These are phyloP conservation scores for Dichotomopilus funicola DNA, from an alignment of 2,329 filamentous ascomycete species.

Conservation along the genomic window DNA sequence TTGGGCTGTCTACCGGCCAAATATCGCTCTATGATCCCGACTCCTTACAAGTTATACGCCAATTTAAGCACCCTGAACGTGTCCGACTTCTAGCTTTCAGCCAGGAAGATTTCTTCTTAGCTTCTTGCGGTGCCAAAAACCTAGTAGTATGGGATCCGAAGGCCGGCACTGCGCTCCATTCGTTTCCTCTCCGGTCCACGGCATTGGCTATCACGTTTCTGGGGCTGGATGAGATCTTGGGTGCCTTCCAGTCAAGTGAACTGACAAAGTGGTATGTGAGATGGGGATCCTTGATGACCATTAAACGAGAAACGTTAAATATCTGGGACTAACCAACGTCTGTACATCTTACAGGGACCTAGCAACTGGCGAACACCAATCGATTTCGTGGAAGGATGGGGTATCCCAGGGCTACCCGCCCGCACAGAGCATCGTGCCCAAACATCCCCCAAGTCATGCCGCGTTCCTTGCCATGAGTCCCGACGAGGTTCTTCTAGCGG, in stretches of 20 bases:
- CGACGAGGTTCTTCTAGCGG: constrained; percentile 20
- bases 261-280: constrained; percentile 19
- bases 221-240: constrained; percentile 15
- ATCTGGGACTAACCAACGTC: neutral
- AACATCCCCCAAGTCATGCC: constrained; percentile 14
- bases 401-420: too few relatives aligned
- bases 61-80: constrained; percentile 24
- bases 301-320: neutral
- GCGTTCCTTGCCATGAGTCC: constrained; percentile 9
- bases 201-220: constrained; percentile 17
- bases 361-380: constrained; percentile 7
- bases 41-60: constrained; percentile 20
- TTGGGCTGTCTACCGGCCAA: constrained; percentile 27
- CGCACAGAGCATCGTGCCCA: neutral
- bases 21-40: constrained; percentile 26
- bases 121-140: constrained; percentile 20
- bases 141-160: constrained; percentile 21
- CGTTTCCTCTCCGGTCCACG: constrained; percentile 15
- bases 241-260: constrained; percentile 14
- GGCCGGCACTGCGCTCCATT: constrained; percentile 13
- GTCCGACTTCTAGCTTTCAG: constrained; percentile 25
- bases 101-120: constrained; percentile 22
- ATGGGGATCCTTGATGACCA: neutral
- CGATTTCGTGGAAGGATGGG: constrained; percentile 10
- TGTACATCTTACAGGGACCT: constrained; percentile 7